These are phyloP conservation scores for Anaeramoeba flamelloides DNA, from an alignment of 78 protist species.

Conservation along the genomic window DNA sequence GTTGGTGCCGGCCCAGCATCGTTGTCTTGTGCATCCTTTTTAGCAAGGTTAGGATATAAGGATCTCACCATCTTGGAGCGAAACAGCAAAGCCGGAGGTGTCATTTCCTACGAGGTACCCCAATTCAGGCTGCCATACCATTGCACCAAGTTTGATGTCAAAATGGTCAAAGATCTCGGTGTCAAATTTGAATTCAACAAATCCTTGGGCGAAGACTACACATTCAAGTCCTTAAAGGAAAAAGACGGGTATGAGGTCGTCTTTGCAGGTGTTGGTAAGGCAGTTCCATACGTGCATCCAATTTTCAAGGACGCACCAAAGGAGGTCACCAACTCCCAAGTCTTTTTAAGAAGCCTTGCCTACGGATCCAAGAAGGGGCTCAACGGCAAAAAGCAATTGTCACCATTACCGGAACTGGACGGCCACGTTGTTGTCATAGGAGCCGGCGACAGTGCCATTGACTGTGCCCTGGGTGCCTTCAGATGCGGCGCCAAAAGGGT, in stretches of 20 bases:
- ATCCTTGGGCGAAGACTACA: neutral
- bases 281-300: neutral
- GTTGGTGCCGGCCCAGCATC: conserved; percentile 91
- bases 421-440: conserved; percentile 71
- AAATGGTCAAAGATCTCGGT: neutral
- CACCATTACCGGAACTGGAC: neutral
- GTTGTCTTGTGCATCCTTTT: conserved; percentile 73
- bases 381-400: neutral
- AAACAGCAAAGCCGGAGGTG: conserved; percentile 45
- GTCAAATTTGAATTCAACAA: neutral
- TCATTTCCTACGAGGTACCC: conserved; percentile 66
- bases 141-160: conserved; percentile 64
- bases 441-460: conserved; percentile 93
- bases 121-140: conserved; percentile 66
- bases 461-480: conserved; percentile 83
- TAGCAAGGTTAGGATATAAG: conserved; percentile 70
- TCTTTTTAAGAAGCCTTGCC: neutral
- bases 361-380: neutral
- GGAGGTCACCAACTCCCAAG: neutral
- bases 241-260: neutral
- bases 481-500: conserved; percentile 76
- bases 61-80: neutral
- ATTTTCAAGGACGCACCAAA: neutral
- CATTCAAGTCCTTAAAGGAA: neutral
- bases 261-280: neutral